A percentile compares a stretch with the other conserved stretches of the same genome.
Conservation (phyloP, 1,284 basidiomycete species). For the Anthracocystis panici-leucophaei region DNA sequence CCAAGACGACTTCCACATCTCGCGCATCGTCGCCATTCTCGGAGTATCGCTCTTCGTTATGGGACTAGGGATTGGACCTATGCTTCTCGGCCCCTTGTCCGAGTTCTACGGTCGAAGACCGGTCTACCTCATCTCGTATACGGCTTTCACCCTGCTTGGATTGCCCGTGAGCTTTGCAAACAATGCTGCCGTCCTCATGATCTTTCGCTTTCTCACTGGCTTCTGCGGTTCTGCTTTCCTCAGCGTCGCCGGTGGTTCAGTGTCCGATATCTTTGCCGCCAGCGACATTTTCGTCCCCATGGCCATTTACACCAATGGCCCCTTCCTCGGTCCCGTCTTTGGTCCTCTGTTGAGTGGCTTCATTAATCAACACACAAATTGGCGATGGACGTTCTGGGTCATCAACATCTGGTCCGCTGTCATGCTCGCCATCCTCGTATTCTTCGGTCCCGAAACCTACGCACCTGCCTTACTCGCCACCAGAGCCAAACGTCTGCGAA, state of each 20-base stretch:
- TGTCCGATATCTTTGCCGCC: conserved; percentile 61
- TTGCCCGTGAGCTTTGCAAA: conserved; percentile 60
- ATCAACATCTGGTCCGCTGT: conserved; percentile 62
- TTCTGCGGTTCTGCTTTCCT: conserved; percentile 66
- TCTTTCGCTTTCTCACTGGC: conserved; percentile 66
- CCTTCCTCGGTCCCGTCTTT: conserved; percentile 61
- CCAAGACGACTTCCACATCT: conserved; percentile 75
- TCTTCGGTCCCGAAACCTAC: conserved; percentile 68
- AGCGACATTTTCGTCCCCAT: conserved; percentile 66
- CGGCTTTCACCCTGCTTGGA: conserved; percentile 49
- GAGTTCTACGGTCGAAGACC: conserved; percentile 74
- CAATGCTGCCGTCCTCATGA: conserved; percentile 65
- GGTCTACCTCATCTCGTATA: conserved; percentile 57
- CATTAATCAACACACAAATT: conserved; percentile 65
- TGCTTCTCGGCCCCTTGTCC: conserved; percentile 74
- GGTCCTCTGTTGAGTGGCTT: conserved; percentile 57
- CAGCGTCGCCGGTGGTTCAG: conserved; percentile 56
- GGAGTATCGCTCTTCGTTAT: conserved; percentile 77
- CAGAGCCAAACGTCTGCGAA: conserved; percentile 62
- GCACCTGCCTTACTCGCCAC: conserved; percentile 64
- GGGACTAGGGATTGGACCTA: conserved; percentile 70
- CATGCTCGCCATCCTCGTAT: conserved; percentile 60
- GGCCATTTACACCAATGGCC: conserved; percentile 68
- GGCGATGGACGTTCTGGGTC: conserved; percentile 68
- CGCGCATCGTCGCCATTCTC: conserved; percentile 79